Base-by-base conservation (phyloP, 1,139 yeast genomes). In the Yamadazyma dushanensis region DNA sequence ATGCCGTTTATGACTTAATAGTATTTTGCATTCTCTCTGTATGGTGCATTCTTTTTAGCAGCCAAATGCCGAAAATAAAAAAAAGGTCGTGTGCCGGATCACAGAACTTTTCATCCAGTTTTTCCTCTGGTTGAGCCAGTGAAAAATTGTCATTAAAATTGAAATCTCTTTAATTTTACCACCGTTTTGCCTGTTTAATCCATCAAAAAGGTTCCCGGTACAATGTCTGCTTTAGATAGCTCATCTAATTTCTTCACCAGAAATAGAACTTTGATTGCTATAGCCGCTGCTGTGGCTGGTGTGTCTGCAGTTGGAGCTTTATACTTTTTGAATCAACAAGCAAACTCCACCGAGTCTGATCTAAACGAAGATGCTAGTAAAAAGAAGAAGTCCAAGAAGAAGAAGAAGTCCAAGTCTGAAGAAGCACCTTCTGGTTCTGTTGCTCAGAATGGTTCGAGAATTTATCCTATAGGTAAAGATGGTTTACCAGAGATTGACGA, bases 271-370 rank as follows among this genome's bases (percentile, higher is more conserved):
- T 83, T 83, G 26, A 68, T 82, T 35, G 66, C 73, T 26, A 61
- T 78, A 33, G 72, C 85, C 22, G 78, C 86, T 2, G 76, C 86
- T 3, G 69, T 77, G 40, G 82, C 83, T 27, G 83, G 83, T 41
- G 73, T 73, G 33, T 68, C 82, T 31, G 78, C 83, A 21, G 78
- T 76, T 34, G 81, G 83, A 32, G 74, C 49, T 4, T 41, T 45
- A 22, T 46, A 45, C 25, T 39, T 35, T 15, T 38, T 37, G 14
- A 37, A 37, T 20, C 41, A 37, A 28, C 38, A 29, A 20, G 24
- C 44, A 10, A 6, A 29, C 5, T 23, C 18, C 10, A 23, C 25
- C 3, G 76, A 33, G 73, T 18, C 26, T 7, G 76, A 32, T 73
- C 40, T 45, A 32, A 42, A 53, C 16, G 47, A 43, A 8, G 33